Percentiles rank a stretch among this genome's conserved stretches.
These are phyloP conservation scores for Cordyceps cicadae DNA, from an alignment of 2,329 filamentous ascomycete species.

Conservation along the genomic window DNA sequence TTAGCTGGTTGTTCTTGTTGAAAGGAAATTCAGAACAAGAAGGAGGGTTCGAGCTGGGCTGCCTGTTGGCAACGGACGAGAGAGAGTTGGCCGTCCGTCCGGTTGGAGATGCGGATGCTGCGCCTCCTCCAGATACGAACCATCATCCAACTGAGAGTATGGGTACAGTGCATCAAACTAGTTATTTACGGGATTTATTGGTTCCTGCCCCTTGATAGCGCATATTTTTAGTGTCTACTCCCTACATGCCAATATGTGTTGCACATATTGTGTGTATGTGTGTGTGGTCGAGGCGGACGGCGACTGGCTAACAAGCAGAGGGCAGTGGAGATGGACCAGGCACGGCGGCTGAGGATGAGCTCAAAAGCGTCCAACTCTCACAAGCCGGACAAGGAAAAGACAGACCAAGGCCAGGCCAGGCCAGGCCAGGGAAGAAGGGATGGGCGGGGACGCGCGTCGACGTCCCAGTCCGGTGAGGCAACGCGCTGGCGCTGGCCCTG, in stretches of 20 bases:
- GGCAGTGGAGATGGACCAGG: no score
- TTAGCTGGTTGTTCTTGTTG: no score
- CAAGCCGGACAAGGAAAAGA: no score
- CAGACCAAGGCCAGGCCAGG: neutral
- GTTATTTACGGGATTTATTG: neutral
- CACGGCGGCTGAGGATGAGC: no score
- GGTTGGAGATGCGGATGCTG: neutral
- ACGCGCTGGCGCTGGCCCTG: neutral
- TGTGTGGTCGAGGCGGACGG: neutral
- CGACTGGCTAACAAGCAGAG: neutral
- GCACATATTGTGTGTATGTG: neutral
- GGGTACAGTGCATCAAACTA: neutral
- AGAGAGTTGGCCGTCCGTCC: neutral
- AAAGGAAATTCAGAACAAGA: no score
- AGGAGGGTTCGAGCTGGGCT: neutral
- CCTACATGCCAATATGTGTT: neutral
- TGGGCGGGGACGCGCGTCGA: neutral
- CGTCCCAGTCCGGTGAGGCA: neutral
- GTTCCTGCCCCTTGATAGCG: neutral
- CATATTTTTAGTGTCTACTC: neutral
- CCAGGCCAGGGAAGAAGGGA: neutral
- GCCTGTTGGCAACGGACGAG: neutral
- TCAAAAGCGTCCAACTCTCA: no score
- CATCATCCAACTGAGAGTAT: neutral
- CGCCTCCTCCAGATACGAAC: neutral